Conservation (phyloP, 352 stramenopile genomes). For the Blastocystis sp. region DNA sequence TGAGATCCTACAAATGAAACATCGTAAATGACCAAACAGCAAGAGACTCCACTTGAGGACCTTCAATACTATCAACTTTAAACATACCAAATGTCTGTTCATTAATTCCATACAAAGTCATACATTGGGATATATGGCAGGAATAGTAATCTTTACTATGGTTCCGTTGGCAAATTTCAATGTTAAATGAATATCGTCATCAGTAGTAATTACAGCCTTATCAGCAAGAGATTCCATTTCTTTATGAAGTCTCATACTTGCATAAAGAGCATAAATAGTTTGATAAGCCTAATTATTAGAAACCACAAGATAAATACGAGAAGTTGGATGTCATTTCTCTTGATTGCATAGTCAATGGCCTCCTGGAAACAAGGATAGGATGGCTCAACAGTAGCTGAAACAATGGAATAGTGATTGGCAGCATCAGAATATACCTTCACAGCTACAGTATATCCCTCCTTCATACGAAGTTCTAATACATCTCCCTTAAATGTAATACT, state of each 20-base stretch:
- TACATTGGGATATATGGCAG: constrained; percentile 43
- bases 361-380: constrained; percentile 54
- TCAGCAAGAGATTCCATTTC: constrained; percentile 2
- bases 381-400: constrained; percentile 8
- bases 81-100: constrained; percentile 32
- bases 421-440: neutral
- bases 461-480: neutral
- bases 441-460: neutral
- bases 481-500: neutral
- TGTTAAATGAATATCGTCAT: constrained; percentile 32
- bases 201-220: constrained; percentile 8
- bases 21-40: neutral
- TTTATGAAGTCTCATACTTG: constrained; percentile 4
- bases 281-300: neutral
- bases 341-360: constrained; percentile 35
- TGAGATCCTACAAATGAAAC: constrained; percentile 2
- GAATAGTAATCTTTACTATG: constrained; percentile 1
- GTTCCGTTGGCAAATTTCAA: neutral
- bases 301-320: neutral
- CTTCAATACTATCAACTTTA: neutral
- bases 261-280: constrained; percentile 30
- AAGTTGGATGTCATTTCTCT: constrained; percentile 33
- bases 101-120: neutral
- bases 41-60: neutral
- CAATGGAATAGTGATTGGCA: neutral